Base-by-base conservation (phyloP, 768 basidiomycete genomes). In the Boletus reticulatus region DNA sequence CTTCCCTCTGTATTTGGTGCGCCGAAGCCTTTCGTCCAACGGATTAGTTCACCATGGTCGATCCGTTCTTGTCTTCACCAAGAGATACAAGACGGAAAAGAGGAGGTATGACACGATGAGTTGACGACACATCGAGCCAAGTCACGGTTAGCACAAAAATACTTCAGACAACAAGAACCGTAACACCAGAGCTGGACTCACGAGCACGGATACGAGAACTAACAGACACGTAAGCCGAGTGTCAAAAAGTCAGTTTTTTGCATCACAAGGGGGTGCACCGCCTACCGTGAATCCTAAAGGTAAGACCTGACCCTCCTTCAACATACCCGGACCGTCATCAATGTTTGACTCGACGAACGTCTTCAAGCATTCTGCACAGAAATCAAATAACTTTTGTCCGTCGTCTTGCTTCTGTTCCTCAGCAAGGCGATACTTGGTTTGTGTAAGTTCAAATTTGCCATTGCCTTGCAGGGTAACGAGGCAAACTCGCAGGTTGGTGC, bases 1-100 rank as follows among this genome's bases (percentile, higher is more conserved):
- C 82, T 77, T 17, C 95, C 95, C 72, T 98, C 97, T 17, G 92
- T 94, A 67, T 95, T 93, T 6, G 82, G 70, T 0, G 90, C 90
- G 32, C 94, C 94, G 64, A 98, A 98, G 60, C 97, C 97, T 73
- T 99, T 99, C n/a, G 97, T 99, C 97, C 97, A 99, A 17, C 96
- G 88, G 65, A 98, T 94, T 37, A 98, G 86, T 57, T 84, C 82
- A 22, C 94, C 96, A 58, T 98, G 93, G 71, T 98, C 94, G 60
- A 99, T 98, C 51, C 83, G 81, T 38, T 87, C 82, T 80, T 98
- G 97, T n/a, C 92, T 95, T 70, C 12, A 60, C 3, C 46, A 43
- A 36, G 45, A 31, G 37, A 49, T 42, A 42, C 11, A 8, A 22
- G 14, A 36, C 31, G 10, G 3, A 45, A 24, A 29, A 10, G 19